Percentiles rank a stretch among this genome's conserved stretches.
Conservation (phyloP, 1,284 basidiomycete genomes). For the Puccinia novopanici region DNA sequence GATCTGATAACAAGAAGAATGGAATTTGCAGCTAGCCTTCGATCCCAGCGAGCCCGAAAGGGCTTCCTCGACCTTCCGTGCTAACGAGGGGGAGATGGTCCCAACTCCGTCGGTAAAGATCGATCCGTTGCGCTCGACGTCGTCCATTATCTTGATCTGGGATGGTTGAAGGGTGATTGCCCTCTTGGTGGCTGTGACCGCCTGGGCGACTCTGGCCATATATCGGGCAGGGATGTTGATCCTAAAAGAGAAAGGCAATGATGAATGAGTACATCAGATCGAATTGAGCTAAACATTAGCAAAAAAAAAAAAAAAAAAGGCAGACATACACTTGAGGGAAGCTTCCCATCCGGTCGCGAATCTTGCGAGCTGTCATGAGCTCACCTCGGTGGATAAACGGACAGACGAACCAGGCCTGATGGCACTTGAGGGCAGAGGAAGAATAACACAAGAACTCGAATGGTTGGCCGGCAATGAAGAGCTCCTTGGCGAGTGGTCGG, state of each 20-base stretch:
- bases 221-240: constrained; percentile 71
- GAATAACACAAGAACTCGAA: constrained; percentile 77
- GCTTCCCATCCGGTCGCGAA: constrained; percentile 53
- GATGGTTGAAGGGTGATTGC: constrained; percentile 66
- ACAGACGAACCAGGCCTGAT: constrained; percentile 74
- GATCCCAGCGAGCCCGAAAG: constrained; percentile 57
- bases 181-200: constrained; percentile 75
- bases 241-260: constrained; percentile 57
- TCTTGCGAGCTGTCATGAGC: constrained; percentile 58
- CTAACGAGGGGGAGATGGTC: constrained; percentile 67
- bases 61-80: constrained; percentile 64
- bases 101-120: constrained; percentile 72
- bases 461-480: constrained; percentile 67
- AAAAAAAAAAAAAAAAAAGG: neutral
- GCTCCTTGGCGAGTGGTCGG: constrained; percentile 68
- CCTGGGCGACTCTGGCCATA: constrained; percentile 76
- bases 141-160: constrained; percentile 63
- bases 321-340: constrained; percentile 48
- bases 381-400: constrained; percentile 65
- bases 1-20: constrained; percentile 66
- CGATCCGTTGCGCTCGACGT: constrained; percentile 62
- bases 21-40: neutral
- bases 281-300: too few species aligned
- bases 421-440: constrained; percentile 69
- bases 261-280: neutral